Evolutionary conservation across 257 asterid genomes (phyloP).

Genomic region (Verbascum thapsus): DNA sequence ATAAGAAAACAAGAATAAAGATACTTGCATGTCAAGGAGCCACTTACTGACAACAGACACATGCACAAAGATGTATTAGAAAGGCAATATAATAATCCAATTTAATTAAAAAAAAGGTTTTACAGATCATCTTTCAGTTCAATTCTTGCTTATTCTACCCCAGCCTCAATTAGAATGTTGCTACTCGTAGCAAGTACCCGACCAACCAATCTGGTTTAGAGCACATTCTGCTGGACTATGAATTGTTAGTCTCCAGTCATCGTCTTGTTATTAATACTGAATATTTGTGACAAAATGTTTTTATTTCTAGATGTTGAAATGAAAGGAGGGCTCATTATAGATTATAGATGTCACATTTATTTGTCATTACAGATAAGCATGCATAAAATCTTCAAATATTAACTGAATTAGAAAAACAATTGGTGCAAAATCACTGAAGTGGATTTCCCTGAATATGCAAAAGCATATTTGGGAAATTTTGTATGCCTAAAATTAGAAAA

Average conservation of each 20-base stretch:
- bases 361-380: not conserved
- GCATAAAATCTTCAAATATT: not conserved
- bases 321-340: not conserved
- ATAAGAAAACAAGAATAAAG: too few relatives aligned
- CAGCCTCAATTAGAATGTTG: not conserved
- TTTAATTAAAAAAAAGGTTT: not conserved
- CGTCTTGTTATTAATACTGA: too few relatives aligned
- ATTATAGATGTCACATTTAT: not conserved
- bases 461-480: slow-evolving; percentile 13
- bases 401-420: slow-evolving; percentile 6
- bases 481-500: not conserved
- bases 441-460: slow-evolving; percentile 13
- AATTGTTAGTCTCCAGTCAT: too few relatives aligned
- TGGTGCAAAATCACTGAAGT: not conserved
- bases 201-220: too few relatives aligned
- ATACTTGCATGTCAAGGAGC: too few relatives aligned
- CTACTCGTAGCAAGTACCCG: not conserved
- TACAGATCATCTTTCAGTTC: not conserved
- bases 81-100: not conserved
- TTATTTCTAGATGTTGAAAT: not conserved
- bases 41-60: too few relatives aligned
- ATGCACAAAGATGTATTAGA: not conserved
- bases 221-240: too few relatives aligned
- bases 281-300: not conserved
- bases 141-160: not conserved